Percentiles rank a stretch among this genome's conserved stretches.
phyloP scores from a whole-genome alignment of 768 basidiomycete genomes.

The Russula sp. region DNA sequence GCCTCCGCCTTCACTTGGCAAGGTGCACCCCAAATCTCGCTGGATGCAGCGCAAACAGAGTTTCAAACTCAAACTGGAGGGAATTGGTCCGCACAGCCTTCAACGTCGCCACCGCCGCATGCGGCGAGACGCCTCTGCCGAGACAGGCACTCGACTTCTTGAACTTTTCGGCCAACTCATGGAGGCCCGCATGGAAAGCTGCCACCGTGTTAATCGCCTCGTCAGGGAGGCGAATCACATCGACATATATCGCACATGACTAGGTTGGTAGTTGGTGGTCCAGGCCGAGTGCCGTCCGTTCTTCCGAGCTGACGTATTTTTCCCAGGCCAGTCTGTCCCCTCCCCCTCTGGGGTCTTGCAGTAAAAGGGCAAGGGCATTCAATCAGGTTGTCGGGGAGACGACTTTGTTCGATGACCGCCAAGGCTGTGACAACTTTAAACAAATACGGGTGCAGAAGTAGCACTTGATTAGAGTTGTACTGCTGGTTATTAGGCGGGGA shows the following conservation, averaged over 20 bases:
- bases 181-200: constrained; percentile 71
- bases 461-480: not conserved
- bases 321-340: not conserved
- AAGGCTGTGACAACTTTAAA: not conserved
- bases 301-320: constrained; percentile 8
- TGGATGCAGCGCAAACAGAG: constrained; percentile 57
- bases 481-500: constrained; percentile 9
- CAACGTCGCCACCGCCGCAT: constrained; percentile 29
- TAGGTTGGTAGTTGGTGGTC: constrained; percentile 6
- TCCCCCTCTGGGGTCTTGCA: not conserved
- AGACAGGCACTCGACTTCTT: constrained; percentile 48
- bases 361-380: not conserved
- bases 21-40: constrained; percentile 30
- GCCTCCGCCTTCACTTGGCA: constrained; percentile 26
- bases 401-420: constrained; percentile 14
- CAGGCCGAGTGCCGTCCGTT: constrained; percentile 1
- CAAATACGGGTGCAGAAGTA: not conserved
- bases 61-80: constrained; percentile 47
- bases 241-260: constrained; percentile 25
- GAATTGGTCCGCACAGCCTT: constrained; percentile 33
- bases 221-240: constrained; percentile 42
- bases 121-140: constrained; percentile 26
- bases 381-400: not conserved
- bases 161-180: constrained; percentile 67
- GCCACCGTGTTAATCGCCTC: constrained; percentile 56